Evolutionary conservation across 2,329 filamentous ascomycete genomes (phyloP), one percentile per base, ranked within the genome.

Genomic region (Cercospora beticola): DNA sequence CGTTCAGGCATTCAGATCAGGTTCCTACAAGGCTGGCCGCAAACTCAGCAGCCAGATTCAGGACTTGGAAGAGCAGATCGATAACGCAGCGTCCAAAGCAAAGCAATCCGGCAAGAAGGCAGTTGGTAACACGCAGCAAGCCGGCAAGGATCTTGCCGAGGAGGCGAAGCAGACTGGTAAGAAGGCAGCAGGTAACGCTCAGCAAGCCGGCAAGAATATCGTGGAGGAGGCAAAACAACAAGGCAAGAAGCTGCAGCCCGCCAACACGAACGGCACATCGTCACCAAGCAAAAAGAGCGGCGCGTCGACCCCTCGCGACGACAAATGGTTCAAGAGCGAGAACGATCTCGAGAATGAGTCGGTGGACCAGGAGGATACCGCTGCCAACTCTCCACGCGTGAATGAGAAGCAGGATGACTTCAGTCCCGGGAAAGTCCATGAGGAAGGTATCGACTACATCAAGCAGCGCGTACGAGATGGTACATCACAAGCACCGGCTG

Each of bases 1-100:
- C 40, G 57, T 74, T 1, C 64, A 74, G 66, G 66, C 75, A 28
- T 69, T 78, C 58, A 77, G 75, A 56, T 70, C 77, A n/a, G 74
- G 74, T 28, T 76, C 73, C 23, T 74, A 72, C 59, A 72, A 71
- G 58, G 64, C 71, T 16, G 73, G 68, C 8, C 69, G 74, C 30
- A 68, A 71, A 40, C 74, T 75, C 36, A 73, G 69, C 66, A 71
- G 75, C 49, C 69, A 72, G 21, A 72, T 76, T n/a, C 66, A 72
- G 33, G 70, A 68, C 33, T 74, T 74, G 59, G 75, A 76, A 66
- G 60, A 58, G 28, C 62, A 40, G 26, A 64, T 64, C 33, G 49
- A 64, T 7, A 64, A 64, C n/a, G 62, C 57, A 21, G 62, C 56
- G 30, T 52, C 62, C 62, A 57, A 68, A 36, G 66, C 57, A 46